A percentile compares a stretch with the other conserved stretches of the same genome.
phyloP scores from a whole-genome alignment of 1,139 yeast genomes.

The Kodamaea arcana region DNA sequence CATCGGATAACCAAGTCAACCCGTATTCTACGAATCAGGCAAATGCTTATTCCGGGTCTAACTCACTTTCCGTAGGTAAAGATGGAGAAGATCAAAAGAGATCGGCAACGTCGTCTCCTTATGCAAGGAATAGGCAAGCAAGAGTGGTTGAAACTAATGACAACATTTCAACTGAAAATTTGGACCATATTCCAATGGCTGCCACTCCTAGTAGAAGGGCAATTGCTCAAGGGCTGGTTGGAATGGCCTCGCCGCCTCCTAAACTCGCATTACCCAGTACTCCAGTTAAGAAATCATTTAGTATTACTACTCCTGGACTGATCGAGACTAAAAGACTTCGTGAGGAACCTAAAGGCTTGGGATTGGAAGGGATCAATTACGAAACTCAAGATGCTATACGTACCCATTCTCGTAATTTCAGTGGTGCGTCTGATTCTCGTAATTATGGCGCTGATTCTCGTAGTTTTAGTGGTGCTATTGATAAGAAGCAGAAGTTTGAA shows the following conservation, averaged over 20 bases:
- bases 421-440: slow-evolving; percentile 1
- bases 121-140: slow-evolving; percentile 46
- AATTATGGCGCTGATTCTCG: no score
- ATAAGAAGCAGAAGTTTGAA: slow-evolving; percentile 5
- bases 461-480: no score
- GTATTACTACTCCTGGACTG: slow-evolving; percentile 10
- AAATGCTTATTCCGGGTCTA: slow-evolving; percentile 2
- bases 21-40: neutral
- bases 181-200: slow-evolving; percentile 14
- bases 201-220: slow-evolving; percentile 14
- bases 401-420: slow-evolving; percentile 1
- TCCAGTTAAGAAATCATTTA: slow-evolving; percentile 11
- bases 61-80: slow-evolving; percentile 2
- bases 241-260: slow-evolving; percentile 28
- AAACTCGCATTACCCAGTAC: slow-evolving; percentile 31
- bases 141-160: slow-evolving; percentile 43
- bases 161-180: slow-evolving; percentile 17
- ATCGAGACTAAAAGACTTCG: slow-evolving; percentile 10
- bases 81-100: slow-evolving; percentile 22
- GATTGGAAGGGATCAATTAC: slow-evolving; percentile 36
- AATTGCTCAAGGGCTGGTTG: slow-evolving; percentile 1
- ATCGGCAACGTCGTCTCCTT: slow-evolving; percentile 36
- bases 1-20: slow-evolving; percentile 8
- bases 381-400: slow-evolving; percentile 8
- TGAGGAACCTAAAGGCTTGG: slow-evolving; percentile 32